These are phyloP conservation scores for Cordyceps cateniannulata DNA, from an alignment of 2,329 filamentous ascomycete genomes.

Conservation along the genomic window DNA sequence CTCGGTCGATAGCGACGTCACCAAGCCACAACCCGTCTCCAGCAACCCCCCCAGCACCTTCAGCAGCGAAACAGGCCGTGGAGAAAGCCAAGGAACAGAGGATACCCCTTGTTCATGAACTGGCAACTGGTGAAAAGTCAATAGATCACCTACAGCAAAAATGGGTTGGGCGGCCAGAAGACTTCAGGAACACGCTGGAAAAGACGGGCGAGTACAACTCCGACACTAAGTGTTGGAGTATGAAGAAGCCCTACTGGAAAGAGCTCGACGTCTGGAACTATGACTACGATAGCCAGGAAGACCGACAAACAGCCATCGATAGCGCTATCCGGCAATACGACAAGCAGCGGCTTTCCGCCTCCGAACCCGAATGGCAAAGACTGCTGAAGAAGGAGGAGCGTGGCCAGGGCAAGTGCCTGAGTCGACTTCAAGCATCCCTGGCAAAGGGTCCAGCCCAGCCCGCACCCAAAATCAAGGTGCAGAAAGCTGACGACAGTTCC, in stretches of 20 bases:
- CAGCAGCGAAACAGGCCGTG: constrained; percentile 43
- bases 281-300: constrained; percentile 45
- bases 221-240: constrained; percentile 43
- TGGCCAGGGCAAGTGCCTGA: constrained; percentile 52
- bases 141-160: constrained; percentile 43
- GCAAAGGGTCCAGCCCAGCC: constrained; percentile 43
- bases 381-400: constrained; percentile 52
- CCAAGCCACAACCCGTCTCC: constrained; percentile 53
- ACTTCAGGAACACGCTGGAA: constrained; percentile 47
- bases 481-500: constrained; percentile 43
- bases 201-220: constrained; percentile 52
- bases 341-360: constrained; percentile 48
- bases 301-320: constrained; percentile 55
- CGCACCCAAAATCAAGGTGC: constrained; percentile 43
- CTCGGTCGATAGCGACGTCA: constrained; percentile 42
- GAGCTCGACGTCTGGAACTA: constrained; percentile 60
- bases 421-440: constrained; percentile 54
- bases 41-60: constrained; percentile 40
- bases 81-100: constrained; percentile 49
- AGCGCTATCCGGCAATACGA: constrained; percentile 55
- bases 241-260: constrained; percentile 54
- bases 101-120: constrained; percentile 51
- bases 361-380: constrained; percentile 55
- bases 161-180: constrained; percentile 46
- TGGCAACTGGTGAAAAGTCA: constrained; percentile 48